Base-by-base conservation (phyloP, 129 eudicot species). In the Centaurea solstitialis region DNA sequence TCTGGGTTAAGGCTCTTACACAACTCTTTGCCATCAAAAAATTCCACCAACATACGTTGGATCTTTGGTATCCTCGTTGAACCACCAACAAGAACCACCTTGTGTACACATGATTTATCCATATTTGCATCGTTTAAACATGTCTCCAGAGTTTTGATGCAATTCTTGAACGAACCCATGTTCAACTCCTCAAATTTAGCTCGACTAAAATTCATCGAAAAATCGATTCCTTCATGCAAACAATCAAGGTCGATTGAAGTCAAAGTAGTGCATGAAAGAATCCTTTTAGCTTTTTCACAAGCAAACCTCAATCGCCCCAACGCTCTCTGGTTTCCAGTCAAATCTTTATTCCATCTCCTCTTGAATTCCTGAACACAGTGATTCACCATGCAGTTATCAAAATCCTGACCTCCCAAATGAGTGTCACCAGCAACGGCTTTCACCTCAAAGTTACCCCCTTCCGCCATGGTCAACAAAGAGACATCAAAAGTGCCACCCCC, bases 281-380 rank as follows among this genome's bases (percentile, higher is more conserved):
- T 33, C 37, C 37, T 33, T 33, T 33, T 33, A 33, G 37, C 37
- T 33, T 33, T 33, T 33, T 73, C 84, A 40, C 84, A 80, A 50
- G 74, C 70, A 9, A 41, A 86, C 24, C n/a, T 74, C 72, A 83
- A 74, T 73, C 83, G 78, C 85, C 73, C 87, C 26, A 80, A 30
- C 8, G 68, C 75, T 41, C 76, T 76, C 71, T 41, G 37, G 67
- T 79, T 77, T 22, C 69, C 70, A 0, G 43, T 66, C 70, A 81
- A 65, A 39, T 74, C 76, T 30, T 28, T 81, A 20, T 74, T 74
- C 75, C 75, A 67, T 75, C 24, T 81, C 70, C 61, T 74, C 6
- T 45, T 74, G 9, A 81, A 81, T 74, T 74, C 85, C 5, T 21
- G 35, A 66, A 45, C 84, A 45, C 84, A 81, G 7, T 66, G 68